Evolutionary conservation across 805 yeast genomes (phyloP), one percentile per base, ranked within the genome.

Genomic region (Metschnikowia proteae): DNA sequence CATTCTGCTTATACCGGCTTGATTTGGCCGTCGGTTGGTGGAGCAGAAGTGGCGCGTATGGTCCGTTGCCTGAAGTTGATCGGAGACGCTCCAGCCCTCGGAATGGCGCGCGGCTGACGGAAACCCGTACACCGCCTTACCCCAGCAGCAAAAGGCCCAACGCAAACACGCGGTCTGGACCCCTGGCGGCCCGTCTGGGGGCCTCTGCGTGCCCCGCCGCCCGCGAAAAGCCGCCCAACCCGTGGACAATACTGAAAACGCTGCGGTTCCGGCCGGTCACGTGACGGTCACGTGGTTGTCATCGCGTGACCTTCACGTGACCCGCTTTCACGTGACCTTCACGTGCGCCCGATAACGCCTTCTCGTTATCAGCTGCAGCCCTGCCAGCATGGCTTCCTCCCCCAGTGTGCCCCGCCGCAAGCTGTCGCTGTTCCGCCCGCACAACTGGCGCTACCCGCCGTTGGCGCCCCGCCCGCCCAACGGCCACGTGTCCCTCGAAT

Each of bases 401-500:
- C 10, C 46, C 17, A 10, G 33, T 23, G 10, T 6, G 27, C 22
- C 17, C 40, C 31, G 53, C 22, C 41, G 53, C 10, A 38, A 40
- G 40, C 51, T 50, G n/a, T 50, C 52, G 26, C 50, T 48, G 6
- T 50, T 45, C 48, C 36, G 54, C 10, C 54, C 54, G 5, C 56
- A 50, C 34, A 43, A 50, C 31, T 43, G 56, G 46, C 23, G 37
- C 13, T 50, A 50, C 38, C 52, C 54, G 3, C 40, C 17, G 31
- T 7, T 17, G 6, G 13, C 23, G 27, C 25, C 9, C n/a, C 2
- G 28, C 3, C 30, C 22, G 10, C 13, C 13, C 38, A 17, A 17
- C 9, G 32, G 13, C 6, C 37, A 26, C 17, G 25, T 51, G 28
- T 44, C 54, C 7, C 42, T 61, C 6, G 65, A 64, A 33, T 49